Base-by-base conservation (phyloP, 495 filamentous ascomycete genomes). In the Aspergillus diversus region DNA sequence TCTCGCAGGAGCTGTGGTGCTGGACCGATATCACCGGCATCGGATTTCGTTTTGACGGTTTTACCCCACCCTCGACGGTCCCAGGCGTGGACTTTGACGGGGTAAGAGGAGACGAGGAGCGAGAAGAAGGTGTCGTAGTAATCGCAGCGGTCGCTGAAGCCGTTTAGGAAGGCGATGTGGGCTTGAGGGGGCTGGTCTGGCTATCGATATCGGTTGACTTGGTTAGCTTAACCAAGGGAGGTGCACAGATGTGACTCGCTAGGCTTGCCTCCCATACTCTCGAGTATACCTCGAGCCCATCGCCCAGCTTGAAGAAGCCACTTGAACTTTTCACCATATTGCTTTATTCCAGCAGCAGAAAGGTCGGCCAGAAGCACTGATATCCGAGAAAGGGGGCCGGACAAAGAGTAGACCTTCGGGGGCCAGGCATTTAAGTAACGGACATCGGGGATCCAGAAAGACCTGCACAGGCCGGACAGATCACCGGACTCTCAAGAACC, bases 21-120 rank as follows among this genome's bases (percentile, higher is more conserved):
- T 11, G 3, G 21, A 9, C 57, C 57, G 13, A 51, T 59, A 46
- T 49, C 43, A 13, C 57, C 57, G 5, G n/a, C 11, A 0, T 59
- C 5, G 9, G 11, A 1, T 21, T 49, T 35, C 5, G 27, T 50
- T 17, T 35, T 17, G 31, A 34, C 43, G 9, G 43, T 33, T 32
- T 50, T 49, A 5, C 57, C 57, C 57, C 57, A 59, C 3, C 57
- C 57, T n/a, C 57, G 57, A 33, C 57, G 42, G 31, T 59, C 57
- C 43, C 43, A 59, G 16, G 42, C 32, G 7, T 49, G 43, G n/a
- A 59, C 47, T 17, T 51, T 49, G n/a, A 59, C 39, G 7, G 57
- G 57, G 32, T 49, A 59, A 6, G 33, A 9, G 27, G 57, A 13
- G 42, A 37, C 16, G 27, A 59, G 57, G 21, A 27, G 27, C 7